Base-by-base conservation (phyloP, 1,139 yeast species). In the Barnettozyma hawaiiensis region DNA sequence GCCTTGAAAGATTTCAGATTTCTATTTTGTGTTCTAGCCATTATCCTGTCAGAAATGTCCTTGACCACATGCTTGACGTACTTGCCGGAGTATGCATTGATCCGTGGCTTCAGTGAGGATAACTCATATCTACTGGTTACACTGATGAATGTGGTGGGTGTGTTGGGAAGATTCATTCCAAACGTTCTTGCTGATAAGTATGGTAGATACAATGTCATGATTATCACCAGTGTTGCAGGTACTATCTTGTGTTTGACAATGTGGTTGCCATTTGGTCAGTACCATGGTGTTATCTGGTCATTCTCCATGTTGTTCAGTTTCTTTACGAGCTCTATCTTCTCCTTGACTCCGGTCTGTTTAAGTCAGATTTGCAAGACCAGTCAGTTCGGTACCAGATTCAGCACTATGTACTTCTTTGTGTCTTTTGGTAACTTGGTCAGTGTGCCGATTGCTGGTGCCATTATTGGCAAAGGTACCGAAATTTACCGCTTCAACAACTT, bases 191-290 rank as follows among this genome's bases (percentile, higher is more conserved):
- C 80, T 0, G 83, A 82, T 46, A 75, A 66, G 45, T 69, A 59
- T 45, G 89, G 89, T 0, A 65, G 75, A 31, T 80, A 75, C 59
- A 81, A 80, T 52, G 66, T 79, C 16, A 73, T 74, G 55, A 62
- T 72, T 26, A 44, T 57, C 19, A 65, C 76, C 62, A 58, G 75
- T 49, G 20, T 61, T n/a, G 50, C 69, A 38, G 63, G 76, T 26
- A 68, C 71, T 1, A 19, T 77, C 31, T 62, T 67, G 7, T 62
- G 66, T 19, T 59, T 75, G 40, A 57, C 64, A 3, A 49, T 78
- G 11, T 78, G 82, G 83, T 58, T 75, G 9, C 82, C 81, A 7
- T 71, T 77, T 47, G 82, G 67, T 15, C 54, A 59, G n/a, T 57
- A 62, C 36, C 61, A 72, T 7, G 34, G 39, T 6, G 50, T 47